Evolutionary conservation across 1,284 basidiomycete genomes (phyloP).

Genomic region (Boletus semigastroideus): DNA sequence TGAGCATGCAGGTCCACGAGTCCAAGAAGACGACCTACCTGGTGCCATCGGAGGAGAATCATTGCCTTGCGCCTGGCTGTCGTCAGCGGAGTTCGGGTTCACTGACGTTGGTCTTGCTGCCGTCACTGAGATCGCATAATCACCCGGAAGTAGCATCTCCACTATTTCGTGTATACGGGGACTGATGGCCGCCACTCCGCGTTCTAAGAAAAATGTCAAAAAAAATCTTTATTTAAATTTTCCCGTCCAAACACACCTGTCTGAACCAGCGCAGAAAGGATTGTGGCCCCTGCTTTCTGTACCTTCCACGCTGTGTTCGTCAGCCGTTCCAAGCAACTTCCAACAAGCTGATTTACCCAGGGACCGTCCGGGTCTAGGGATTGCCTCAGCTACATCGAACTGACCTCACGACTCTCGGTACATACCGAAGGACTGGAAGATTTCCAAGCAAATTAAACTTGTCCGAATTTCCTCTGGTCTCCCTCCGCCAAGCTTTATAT

Average conservation of each 20-base stretch:
- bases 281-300: conserved; percentile 26
- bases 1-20: conserved; percentile 28
- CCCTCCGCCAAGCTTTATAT: conserved; percentile 15
- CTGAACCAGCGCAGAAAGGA: conserved; percentile 24
- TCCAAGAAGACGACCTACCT: not conserved
- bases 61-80: not conserved
- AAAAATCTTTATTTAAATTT: not conserved
- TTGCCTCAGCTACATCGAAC: not conserved
- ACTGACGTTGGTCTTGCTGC: not conserved
- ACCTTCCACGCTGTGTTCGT: conserved; percentile 7
- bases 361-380: conserved; percentile 8
- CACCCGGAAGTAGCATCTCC: conserved; percentile 19
- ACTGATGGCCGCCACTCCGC: conserved; percentile 14
- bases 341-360: conserved; percentile 16
- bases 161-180: conserved; percentile 14
- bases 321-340: conserved; percentile 12
- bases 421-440: conserved; percentile 22
- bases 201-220: conserved; percentile 11
- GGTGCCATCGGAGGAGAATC: not conserved
- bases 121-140: conserved; percentile 1
- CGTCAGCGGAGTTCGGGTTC: not conserved
- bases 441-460: conserved; percentile 24
- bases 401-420: not conserved
- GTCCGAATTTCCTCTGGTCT: conserved; percentile 20
- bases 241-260: conserved; percentile 12